Base-by-base conservation (phyloP, 768 basidiomycete species). In the Agaricus bisporus region DNA sequence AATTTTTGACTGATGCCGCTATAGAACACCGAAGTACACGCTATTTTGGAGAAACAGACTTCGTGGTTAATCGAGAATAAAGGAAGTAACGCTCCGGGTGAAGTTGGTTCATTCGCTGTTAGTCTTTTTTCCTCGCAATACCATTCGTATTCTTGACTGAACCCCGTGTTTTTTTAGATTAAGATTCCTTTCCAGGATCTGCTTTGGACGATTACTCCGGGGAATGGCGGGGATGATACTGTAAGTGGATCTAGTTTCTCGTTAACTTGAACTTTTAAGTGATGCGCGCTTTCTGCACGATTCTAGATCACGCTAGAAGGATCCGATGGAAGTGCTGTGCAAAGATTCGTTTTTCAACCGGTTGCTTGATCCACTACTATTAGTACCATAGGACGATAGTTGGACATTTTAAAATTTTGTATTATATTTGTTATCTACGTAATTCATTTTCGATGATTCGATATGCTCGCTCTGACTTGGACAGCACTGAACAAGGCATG, bases 171-270 rank as follows among this genome's bases (percentile, higher is more conserved):
- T 35, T 51, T 35, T 1, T 17, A 54, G 53, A 22, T 54, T n/a
- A 54, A 54, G 29, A 29, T 54, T 18, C 46, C 53, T 10, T 37
- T 20, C 17, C 46, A 48, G 14, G 53, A 54, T 22, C 32, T 54
- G 7, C 38, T 54, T 18, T 54, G 53, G 53, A 54, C 53, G 1
- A 48, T 35, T 42, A 54, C 53, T 14, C 53, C 46, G 14, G 22
- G 53, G 7, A 14, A 2, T 32, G 26, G 11, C 5, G 11, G 6
- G 17, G 53, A 54, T 22, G 47, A 54, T 18, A 28, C 20, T 15
- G 53, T 54, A 17, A 48, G 53, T 37, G 25, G 20, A 41, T 17
- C n/a, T 22, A 36, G 32, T 14, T 20, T 11, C 14, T 10, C 14
- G 14, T 20, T 14, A 18, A 22, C 2, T 6, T 35, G 29, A 3